Evolutionary conservation across 768 basidiomycete genomes (phyloP).

Genomic region (Hydnum rufescens): DNA sequence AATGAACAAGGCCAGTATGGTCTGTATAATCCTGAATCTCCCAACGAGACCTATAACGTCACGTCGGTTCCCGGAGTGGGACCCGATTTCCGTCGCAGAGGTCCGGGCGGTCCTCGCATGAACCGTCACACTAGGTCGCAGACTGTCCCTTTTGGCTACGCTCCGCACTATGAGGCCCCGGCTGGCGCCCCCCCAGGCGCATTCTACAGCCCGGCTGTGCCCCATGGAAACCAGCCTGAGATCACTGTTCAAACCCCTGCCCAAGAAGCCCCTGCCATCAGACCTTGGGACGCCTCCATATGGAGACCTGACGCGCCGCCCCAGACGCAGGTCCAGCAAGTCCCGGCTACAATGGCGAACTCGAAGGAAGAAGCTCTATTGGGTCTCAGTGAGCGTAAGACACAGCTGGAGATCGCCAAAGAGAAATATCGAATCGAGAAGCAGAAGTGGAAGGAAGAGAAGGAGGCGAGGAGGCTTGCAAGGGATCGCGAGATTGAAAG

Average conservation of each 20-base stretch:
- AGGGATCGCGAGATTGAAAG: constrained; percentile 1
- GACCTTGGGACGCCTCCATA: neutral
- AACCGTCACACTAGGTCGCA: too few species aligned
- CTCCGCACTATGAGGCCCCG: neutral
- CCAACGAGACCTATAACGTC: too few species aligned
- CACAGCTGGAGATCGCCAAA: neutral
- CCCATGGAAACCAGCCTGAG: too few species aligned
- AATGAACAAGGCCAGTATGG: too few species aligned
- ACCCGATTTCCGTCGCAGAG: too few species aligned
- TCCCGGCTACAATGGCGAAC: neutral
- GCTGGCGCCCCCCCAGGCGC: neutral
- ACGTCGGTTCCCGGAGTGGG: too few species aligned
- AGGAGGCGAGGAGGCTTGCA: neutral
- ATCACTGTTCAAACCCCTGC: neutral
- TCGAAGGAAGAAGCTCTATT: neutral
- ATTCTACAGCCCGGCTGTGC: neutral
- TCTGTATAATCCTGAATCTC: too few species aligned
- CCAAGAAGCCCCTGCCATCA: neutral
- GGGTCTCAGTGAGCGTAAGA: neutral
- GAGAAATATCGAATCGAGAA: neutral
- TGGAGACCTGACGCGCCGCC: neutral
- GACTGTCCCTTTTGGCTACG: neutral
- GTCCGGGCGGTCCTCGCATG: too few species aligned
- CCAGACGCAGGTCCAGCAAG: neutral
- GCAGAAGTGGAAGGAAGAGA: constrained; percentile 1